Conservation (phyloP, 345 rosid species). For the Garcia nutans region DNA sequence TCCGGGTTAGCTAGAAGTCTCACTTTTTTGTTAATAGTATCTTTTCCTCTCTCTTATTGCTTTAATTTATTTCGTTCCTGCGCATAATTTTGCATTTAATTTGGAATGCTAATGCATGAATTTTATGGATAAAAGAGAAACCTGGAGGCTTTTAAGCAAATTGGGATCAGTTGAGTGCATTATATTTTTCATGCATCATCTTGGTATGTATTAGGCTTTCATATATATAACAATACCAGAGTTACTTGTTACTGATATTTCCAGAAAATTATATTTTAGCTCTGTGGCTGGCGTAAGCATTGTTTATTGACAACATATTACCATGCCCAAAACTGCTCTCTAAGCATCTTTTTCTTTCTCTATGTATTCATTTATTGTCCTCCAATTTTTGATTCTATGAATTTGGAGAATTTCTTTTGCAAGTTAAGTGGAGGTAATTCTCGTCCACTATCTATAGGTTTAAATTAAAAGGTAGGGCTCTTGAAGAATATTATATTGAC, state of each 20-base stretch:
- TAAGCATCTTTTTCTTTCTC: neutral
- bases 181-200: neutral
- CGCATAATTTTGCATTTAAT: neutral
- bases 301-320: neutral
- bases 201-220: neutral
- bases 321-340: neutral
- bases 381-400: neutral
- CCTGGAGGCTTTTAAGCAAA: neutral
- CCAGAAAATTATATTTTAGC: neutral
- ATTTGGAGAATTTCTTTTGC: neutral
- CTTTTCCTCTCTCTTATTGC: neutral
- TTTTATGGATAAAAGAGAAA: neutral
- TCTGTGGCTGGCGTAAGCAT: neutral
- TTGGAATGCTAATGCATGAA: neutral
- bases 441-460: neutral
- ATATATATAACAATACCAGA: neutral
- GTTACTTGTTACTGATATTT: neutral
- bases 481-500: neutral
- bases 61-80: neutral
- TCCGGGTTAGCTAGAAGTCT: neutral
- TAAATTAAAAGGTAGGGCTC: neutral
- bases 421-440: neutral
- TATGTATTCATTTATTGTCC: neutral
- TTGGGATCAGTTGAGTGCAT: neutral
- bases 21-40: neutral